phyloP scores from a whole-genome alignment of 1,284 basidiomycete genomes.

The Papiliotrema terrestris region DNA sequence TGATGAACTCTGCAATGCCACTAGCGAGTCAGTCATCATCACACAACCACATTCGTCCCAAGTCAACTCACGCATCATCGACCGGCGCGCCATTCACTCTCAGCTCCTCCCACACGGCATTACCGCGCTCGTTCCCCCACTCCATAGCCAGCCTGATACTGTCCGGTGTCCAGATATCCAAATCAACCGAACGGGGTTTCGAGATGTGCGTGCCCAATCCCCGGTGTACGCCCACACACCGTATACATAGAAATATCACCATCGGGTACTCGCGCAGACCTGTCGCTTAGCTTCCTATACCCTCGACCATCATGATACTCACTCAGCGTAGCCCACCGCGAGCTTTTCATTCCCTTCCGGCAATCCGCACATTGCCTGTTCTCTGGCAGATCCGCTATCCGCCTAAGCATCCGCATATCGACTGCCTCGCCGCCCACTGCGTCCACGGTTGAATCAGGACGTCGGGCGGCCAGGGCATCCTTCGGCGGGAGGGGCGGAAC shows the following conservation, averaged over 20 bases:
- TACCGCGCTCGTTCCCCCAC: constrained; percentile 50
- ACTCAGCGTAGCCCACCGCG: constrained; percentile 48
- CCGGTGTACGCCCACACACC: constrained; percentile 54
- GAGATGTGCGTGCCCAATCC: constrained; percentile 54
- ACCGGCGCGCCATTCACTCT: constrained; percentile 22
- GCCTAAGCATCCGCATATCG: constrained; percentile 41
- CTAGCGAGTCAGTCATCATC: constrained; percentile 9
- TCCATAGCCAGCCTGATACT: constrained; percentile 39
- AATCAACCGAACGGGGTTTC: constrained; percentile 53
- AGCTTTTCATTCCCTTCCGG: constrained; percentile 39
- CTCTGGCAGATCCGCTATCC: constrained; percentile 39
- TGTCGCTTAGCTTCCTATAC: constrained; percentile 8
- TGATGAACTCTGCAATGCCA: constrained; percentile 39
- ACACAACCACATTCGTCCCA: background rate
- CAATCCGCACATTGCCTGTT: constrained; percentile 53
- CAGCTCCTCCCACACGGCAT: constrained; percentile 46
- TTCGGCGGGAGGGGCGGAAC: background rate
- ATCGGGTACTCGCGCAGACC: constrained; percentile 46
- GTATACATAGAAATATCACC: constrained; percentile 54
- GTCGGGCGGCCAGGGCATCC: background rate
- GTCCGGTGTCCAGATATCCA: constrained; percentile 53
- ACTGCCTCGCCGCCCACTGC: constrained; percentile 7
- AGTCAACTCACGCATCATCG: constrained; percentile 41
- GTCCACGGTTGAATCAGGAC: too few relatives aligned
- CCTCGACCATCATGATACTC: constrained; percentile 10